Conservation (phyloP, 2,329 filamentous ascomycete species). For the Cladorrhinum sp. region DNA sequence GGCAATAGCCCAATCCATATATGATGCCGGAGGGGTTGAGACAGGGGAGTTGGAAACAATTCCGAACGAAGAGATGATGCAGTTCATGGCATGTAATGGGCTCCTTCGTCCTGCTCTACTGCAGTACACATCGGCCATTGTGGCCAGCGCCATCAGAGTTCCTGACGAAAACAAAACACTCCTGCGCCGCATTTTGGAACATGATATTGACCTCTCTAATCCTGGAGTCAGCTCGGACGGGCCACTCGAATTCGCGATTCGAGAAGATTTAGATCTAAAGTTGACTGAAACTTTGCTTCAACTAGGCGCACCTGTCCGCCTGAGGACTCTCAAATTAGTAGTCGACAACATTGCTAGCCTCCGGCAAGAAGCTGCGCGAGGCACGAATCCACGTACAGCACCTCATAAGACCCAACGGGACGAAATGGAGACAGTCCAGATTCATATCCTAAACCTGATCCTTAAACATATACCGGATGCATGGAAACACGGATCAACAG, state of each 20-base stretch:
- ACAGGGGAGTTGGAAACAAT: background rate
- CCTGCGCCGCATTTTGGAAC: conserved; percentile 1
- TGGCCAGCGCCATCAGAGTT: background rate
- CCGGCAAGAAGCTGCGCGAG: background rate
- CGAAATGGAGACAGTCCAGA: background rate
- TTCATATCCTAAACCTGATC: conserved; percentile 1
- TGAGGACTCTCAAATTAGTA: background rate
- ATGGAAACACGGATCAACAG: conserved; percentile 1
- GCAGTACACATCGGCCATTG: background rate
- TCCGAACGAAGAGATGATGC: conserved; percentile 4
- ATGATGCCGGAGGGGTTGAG: conserved; percentile 1
- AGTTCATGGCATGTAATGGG: background rate
- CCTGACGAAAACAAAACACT: background rate
- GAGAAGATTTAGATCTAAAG: background rate
- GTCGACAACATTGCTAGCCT: background rate
- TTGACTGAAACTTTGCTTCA: background rate
- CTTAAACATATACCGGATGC: conserved; percentile 3
- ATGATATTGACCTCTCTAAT: conserved; percentile 1
- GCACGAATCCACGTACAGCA: too few species aligned
- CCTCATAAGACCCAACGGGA: background rate
- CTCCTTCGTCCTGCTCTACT: conserved; percentile 1
- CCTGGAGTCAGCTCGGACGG: background rate
- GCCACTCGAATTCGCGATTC: background rate
- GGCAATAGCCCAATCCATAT: background rate
- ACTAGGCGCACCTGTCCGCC: conserved; percentile 1